These are phyloP conservation scores for Colletotrichum chrysophilum DNA, from an alignment of 2,329 filamentous ascomycete species.

Conservation along the genomic window DNA sequence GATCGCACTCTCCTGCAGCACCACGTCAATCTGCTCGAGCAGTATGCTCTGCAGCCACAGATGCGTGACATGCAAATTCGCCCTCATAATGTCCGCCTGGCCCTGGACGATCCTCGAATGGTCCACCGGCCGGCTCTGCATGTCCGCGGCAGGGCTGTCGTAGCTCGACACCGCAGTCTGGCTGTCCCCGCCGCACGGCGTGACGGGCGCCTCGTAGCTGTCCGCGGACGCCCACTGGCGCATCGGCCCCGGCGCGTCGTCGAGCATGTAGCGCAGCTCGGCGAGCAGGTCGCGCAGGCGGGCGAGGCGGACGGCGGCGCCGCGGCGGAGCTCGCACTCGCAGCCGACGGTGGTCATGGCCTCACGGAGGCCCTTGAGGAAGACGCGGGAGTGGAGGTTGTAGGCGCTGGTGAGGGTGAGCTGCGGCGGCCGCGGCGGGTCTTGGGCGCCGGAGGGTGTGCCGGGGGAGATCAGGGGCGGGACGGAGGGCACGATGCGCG, in stretches of 20 bases:
- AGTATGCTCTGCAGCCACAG: conserved; percentile 41
- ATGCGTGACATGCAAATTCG: conserved; percentile 41
- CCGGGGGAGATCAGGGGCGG: not conserved
- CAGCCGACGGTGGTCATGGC: conserved; percentile 19
- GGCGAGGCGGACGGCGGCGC: conserved; percentile 20
- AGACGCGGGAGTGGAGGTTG: conserved; percentile 31
- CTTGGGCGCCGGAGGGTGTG: not conserved
- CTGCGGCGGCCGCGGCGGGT: not conserved
- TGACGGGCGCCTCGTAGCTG: not conserved
- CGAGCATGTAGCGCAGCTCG: conserved; percentile 34
- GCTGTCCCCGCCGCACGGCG: not conserved
- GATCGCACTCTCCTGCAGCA: conserved; percentile 22
- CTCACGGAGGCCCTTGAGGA: conserved; percentile 25
- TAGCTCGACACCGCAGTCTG: not conserved
- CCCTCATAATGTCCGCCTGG: conserved; percentile 32
- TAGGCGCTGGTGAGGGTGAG: conserved; percentile 32
- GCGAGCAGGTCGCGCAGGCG: conserved; percentile 31
- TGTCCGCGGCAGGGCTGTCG: not conserved
- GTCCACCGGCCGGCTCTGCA: not conserved
- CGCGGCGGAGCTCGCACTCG: conserved; percentile 5
- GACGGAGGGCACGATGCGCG: not conserved
- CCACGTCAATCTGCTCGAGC: conserved; percentile 36
- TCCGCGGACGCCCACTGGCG: conserved; percentile 26
- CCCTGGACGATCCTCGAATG: not conserved
- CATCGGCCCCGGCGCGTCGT: conserved; percentile 29